These are phyloP conservation scores for Kwoniella europaea DNA, from an alignment of 768 basidiomycete species.

Conservation along the genomic window DNA sequence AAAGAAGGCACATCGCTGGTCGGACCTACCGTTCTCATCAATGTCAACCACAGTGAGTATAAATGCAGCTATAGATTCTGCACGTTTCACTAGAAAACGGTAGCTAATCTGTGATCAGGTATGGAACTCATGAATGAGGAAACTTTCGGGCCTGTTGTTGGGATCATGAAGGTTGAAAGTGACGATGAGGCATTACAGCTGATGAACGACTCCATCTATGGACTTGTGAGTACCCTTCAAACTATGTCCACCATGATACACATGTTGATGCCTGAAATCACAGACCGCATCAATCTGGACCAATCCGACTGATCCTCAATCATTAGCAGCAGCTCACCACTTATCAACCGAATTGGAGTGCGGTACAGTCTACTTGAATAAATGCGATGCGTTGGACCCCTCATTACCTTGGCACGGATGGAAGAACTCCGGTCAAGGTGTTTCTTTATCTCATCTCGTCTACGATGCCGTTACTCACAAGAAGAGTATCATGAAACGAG, in stretches of 20 bases:
- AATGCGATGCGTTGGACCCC: constrained; percentile 88
- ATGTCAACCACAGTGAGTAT: constrained; percentile 81
- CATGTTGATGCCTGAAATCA: not conserved
- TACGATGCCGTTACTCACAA: constrained; percentile 57
- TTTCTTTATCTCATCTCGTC: constrained; percentile 78
- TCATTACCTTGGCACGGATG: constrained; percentile 93
- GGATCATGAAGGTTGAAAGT: constrained; percentile 81
- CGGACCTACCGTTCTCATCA: constrained; percentile 84
- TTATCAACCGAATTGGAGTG: constrained; percentile 76
- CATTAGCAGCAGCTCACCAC: constrained; percentile 70
- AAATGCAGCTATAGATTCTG: not conserved
- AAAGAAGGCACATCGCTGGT: constrained; percentile 80
- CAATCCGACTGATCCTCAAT: constrained; percentile 67
- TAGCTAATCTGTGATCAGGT: constrained; percentile 59
- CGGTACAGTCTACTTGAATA: constrained; percentile 92
- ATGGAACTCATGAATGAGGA: constrained; percentile 91
- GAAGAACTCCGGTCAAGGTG: constrained; percentile 88
- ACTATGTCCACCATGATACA: not conserved
- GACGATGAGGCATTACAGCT: constrained; percentile 86
- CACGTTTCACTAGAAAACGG: not conserved
- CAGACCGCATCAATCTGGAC: constrained; percentile 93
- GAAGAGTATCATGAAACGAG: constrained; percentile 57
- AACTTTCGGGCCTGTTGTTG: constrained; percentile 91
- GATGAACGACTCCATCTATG: constrained; percentile 97
- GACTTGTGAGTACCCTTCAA: constrained; percentile 62